Evolutionary conservation across 2,329 filamentous ascomycete genomes (phyloP), one percentile per base, ranked within the genome.

Genomic region (Ceratocystis cubensis): DNA sequence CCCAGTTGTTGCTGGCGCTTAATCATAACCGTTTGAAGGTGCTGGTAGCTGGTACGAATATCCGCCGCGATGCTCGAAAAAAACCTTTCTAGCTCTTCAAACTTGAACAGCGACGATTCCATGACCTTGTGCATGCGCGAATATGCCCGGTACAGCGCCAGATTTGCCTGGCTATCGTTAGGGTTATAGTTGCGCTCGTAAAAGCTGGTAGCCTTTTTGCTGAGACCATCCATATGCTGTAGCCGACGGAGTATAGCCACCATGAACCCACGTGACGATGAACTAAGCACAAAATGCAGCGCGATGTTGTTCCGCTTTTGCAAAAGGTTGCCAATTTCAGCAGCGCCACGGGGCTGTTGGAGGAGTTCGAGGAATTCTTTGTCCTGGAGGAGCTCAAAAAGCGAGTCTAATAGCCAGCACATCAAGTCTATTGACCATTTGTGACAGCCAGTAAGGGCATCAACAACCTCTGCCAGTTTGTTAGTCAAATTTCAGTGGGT

Each of bases 341-440:
- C 28, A 44, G 33, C 48, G 20, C 53, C 50, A 37, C 80, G 78
- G 30, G 76, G 75, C 6, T 75, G 77, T 5, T 75, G 72, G n/a
- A 85, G 75, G 3, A 82, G 77, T 50, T 76, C 75, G 71, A 80
- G 78, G 69, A 84, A 83, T 61, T 78, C 76, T 2, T 72, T 72
- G 67, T 84, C 82, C 63, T 80, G 78, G 63, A 81, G 76, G 10
- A 87, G 78, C 50, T 78, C 75, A 69, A 86, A 83, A 1, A 87
- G 75, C 20, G 78, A 78, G 70, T 87, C 83, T n/a, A 78, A 77
- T 10, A 87, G 73, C 82, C 84, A 87, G 1, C 81, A 78, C 59
- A 87, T 75, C 15, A 95, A 78, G 68, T 93, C 87, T 45, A 91
- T 79, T 0, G 84, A 84, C 92, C 92, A 96, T 72, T 83, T 86